A percentile compares a stretch with the other conserved stretches of the same genome.
These are phyloP conservation scores for Chrysosporium keratinophilum DNA, from an alignment of 2,329 filamentous ascomycete genomes.

Conservation along the genomic window DNA sequence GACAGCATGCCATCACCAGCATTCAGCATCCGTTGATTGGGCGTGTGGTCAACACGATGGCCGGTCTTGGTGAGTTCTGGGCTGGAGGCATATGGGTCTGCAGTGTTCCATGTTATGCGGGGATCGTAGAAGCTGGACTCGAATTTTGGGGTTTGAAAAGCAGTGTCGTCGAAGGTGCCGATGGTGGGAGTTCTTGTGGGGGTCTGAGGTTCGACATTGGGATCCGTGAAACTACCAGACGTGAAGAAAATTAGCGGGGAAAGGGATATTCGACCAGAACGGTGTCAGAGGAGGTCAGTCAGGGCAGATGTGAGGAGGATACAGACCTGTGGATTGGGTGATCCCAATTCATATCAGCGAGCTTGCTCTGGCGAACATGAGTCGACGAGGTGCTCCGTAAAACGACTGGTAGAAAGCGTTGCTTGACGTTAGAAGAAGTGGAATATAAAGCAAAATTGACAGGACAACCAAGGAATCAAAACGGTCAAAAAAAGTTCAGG, in stretches of 20 bases:
- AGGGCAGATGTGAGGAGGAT: slow-evolving; percentile 2
- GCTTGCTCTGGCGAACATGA: slow-evolving; percentile 31
- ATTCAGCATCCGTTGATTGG: slow-evolving; percentile 24
- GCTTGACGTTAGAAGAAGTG: not conserved
- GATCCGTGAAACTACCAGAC: slow-evolving; percentile 35
- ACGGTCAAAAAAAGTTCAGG: too few relatives aligned
- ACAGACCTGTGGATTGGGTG: slow-evolving; percentile 38
- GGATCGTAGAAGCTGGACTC: slow-evolving; percentile 40
- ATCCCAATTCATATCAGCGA: slow-evolving; percentile 41
- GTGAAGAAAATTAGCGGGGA: not conserved
- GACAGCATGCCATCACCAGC: slow-evolving; percentile 18
- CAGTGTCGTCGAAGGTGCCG: slow-evolving; percentile 28
- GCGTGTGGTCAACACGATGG: slow-evolving; percentile 24
- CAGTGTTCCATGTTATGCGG: slow-evolving; percentile 38
- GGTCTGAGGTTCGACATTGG: slow-evolving; percentile 39
- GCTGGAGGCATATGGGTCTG: slow-evolving; percentile 39
- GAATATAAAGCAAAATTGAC: not conserved
- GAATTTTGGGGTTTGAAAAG: slow-evolving; percentile 39
- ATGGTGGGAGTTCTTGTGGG: slow-evolving; percentile 38
- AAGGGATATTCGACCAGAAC: slow-evolving; percentile 15
- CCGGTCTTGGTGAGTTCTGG: slow-evolving; percentile 37
- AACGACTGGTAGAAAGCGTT: not conserved
- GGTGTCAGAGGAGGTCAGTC: slow-evolving; percentile 25
- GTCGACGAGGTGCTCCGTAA: slow-evolving; percentile 12
- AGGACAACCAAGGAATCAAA: too few relatives aligned